Base-by-base conservation (phyloP, 148 eudicot genomes). In the Euryodendron excelsum region DNA sequence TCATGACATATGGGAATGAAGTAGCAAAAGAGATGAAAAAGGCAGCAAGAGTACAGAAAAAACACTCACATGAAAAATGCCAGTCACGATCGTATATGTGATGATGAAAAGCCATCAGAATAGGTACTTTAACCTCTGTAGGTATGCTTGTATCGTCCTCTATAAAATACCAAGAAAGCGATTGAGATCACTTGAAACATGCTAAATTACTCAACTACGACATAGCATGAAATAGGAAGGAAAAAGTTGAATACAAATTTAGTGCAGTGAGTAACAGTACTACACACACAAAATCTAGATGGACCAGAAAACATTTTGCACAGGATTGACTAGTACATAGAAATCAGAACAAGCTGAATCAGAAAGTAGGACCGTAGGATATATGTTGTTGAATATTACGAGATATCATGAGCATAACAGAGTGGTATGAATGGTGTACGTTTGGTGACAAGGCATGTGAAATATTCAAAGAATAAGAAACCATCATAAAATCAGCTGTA, bases 71-170 rank as follows among this genome's bases (percentile, higher is more conserved):
- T 75, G 97, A 76, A 85, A 96, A 96, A 79, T 96, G 98, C 94
- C 97, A 96, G 78, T 89, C 85, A 11, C 86, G 86, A 69, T 96
- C 85, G 80, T 91, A 93, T 72, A 96, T 84, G 79, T 91, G 97
- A 77, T 81, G 91, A 83, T 96, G 92, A 82, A 96, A 96, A 59
- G 89, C 88, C 71, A 74, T 85, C 82, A 96, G 82, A 63, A 96
- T 93, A 56, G 98, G 99, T 63, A 91, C 88, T 82, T 96, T 96
- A 58, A 96, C 88, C 37, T 96, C 97, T 50, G 89, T 81, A 23
- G 80, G 82, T 77, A 96, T 86, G 89, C 99, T 91, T 17, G 94
- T 93, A 84, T 96, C 99, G 81, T 96, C 99, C 97, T 96, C 98
- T 96, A 88, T 58, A 72, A 80, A 78, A 39, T 30, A 63, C 17